Base-by-base conservation (phyloP, 371 early-diverging fungal species). In the Rhizomucor pusillus region DNA sequence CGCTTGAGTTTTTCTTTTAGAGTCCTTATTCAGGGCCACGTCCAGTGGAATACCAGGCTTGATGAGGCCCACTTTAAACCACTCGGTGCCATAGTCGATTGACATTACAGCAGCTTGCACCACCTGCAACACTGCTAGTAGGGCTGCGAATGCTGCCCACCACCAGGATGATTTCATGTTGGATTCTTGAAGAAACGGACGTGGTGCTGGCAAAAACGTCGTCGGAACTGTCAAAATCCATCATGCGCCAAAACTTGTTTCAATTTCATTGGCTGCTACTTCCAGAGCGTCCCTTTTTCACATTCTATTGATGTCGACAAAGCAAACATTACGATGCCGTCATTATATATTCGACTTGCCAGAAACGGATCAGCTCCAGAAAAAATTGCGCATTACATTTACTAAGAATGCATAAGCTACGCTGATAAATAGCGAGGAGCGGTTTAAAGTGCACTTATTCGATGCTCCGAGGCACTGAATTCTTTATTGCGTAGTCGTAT, bases 21-120 rank as follows among this genome's bases (percentile, higher is more conserved):
- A 94, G 57, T 97, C 98, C 52, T 90, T 77, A 72, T 97, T 97
- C 50, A 98, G 85, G 9, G 95, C 97, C 49, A 96, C 83, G 59
- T 97, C 97, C 22, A 96, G 73, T 13, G 93, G 89, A 19, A 87
- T 87, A 13, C 95, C 94, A 10, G 95, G 89, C 60, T 92, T 92
- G 59, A 95, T 93, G 47, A 97, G 74, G 6, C 91, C 92, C 20
- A 95, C 90, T 60, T 96, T 97, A 71, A 95, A 90, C 94, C 95
- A 97, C 54, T 97, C 94, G 0, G 92, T 87, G 50, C 99, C 99
- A 66, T 89, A 93, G 69, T 98, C 99, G 65, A 98, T 92, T 13
- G 95, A 93, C 68, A 97, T 88, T 39, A 97, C 94, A 13, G 88
- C 86, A 12, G 86, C 85, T 16, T 39, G 47, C 9, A 40, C 48